A percentile compares a stretch with the other conserved stretches of the same genome.
Conservation (phyloP, 257 asterid species). For the Voacanga thouarsii region DNA sequence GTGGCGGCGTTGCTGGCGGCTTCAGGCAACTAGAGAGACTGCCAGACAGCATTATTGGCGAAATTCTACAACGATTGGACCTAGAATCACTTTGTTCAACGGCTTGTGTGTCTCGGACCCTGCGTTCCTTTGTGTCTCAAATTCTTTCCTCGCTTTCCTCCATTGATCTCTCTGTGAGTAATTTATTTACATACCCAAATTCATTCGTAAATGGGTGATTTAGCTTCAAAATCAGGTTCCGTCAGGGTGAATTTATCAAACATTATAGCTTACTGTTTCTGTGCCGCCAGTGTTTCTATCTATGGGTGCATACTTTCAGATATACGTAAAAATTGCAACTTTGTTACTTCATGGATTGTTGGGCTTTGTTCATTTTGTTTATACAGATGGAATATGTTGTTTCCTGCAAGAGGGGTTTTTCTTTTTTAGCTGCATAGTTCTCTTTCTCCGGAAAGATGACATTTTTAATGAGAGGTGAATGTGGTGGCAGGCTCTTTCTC, state of each 20-base stretch:
- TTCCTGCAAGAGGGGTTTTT: background rate
- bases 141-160: conserved; percentile 43
- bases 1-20: conserved; percentile 3
- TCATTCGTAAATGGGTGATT: background rate
- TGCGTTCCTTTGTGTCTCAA: conserved; percentile 41
- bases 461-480: background rate
- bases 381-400: background rate
- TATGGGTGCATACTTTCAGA: background rate
- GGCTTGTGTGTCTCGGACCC: conserved; percentile 50
- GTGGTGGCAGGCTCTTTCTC: conserved; percentile 50
- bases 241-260: background rate
- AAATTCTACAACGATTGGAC: conserved; percentile 45
- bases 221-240: background rate
- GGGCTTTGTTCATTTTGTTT: background rate
- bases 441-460: background rate
- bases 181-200: background rate
- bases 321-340: background rate
- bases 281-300: background rate
- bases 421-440: background rate
- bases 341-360: background rate
- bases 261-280: background rate
- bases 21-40: conserved; percentile 30
- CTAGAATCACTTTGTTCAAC: conserved; percentile 56
- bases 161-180: conserved; percentile 70
- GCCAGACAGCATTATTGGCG: conserved; percentile 44